Evolutionary conservation across 306 rosid genomes (phyloP), one percentile per base, ranked within the genome.

Genomic region (Trifolium fragiferum): DNA sequence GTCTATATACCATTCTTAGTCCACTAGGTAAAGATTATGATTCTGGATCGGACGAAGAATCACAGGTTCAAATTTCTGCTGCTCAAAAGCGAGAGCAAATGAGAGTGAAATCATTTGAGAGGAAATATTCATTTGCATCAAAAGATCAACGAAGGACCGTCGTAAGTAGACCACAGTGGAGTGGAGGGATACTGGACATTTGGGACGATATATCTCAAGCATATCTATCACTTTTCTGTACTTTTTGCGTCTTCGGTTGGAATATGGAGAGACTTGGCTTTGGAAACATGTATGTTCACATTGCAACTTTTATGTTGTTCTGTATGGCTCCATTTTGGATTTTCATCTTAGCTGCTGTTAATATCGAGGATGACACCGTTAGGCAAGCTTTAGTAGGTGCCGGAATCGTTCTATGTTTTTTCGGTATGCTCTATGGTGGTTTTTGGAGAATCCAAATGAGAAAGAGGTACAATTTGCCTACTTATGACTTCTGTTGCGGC

Each of bases 391-490:
- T 92, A 72, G 87, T 69, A 7, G 89, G 81, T 49, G 74, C 80
- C 19, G 99, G 99, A 18, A 70, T 92, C 46, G 16, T 95, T 81
- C 90, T 92, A 7, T 95, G 99, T 73, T 71, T 81, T 21, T 81
- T 95, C 69, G 99, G 99, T 67, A 72, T 92, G 73, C 90, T 95
- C 16, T 95, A 95, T 44, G 99, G 99, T 54, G 99, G 99, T 37
- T 95, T 95, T 85, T 95, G 99, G 99, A 89, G 99, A 90, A 95
- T 95, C 76, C 98, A 84, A 80, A 95, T 95, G 96, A 90, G 99
- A 79, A 92, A 88, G 83, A 85, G 94, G 79, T 93, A 78, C 86
- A 88, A 88, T 64, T 81, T 93, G 81, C 98, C 98, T n/a, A 4
- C 92, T 72, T 92, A 90, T 78, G 30, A 74, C 82, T 92, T 95